Evolutionary conservation across 495 filamentous ascomycete species (phyloP), one percentile per base, ranked within the genome.

Genomic region (Aspergillus cavernicola): DNA sequence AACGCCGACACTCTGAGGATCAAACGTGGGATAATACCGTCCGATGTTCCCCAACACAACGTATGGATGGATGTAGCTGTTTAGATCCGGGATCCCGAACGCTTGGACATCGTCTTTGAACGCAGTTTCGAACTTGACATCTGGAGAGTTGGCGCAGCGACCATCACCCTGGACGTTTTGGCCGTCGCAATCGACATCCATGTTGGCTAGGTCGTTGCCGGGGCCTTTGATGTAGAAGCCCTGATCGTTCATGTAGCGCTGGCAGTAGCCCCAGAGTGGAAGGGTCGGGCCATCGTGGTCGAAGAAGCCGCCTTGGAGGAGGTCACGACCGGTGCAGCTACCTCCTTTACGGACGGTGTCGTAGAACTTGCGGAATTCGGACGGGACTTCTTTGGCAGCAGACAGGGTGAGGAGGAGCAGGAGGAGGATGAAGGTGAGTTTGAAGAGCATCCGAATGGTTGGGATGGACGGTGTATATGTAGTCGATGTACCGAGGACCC

Each of bases 161-260:
- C 76, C 76, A 0, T 77, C 79, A 1, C 64, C 63, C 2, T 67
- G 57, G 9, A 64, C 58, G 50, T 81, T 72, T 16, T 64, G 57
- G 12, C 84, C 85, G 56, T 88, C 82, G 63, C 85, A 87, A 66
- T 87, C 83, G 51, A 88, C 75, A 62, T 87, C 84, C 82, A 87
- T 85, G 62, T 70, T 61, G 24, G 55, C 62, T 24, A 64, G 61
- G 38, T 53, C 15, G 6, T 56, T 56, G n/a, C 31, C 56, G 5
- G 57, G 47, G 26, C 61, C 57, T 20, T 69, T 61, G 6, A 70
- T 53, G 52, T 57, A 72, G 44, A 72, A 61, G 26, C 47, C 63
- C 11, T 53, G 48, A 29, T 40, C 32, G 18, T 53, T 57, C 39
- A 42, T 52, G 38, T 42, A 20, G 11, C 29, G 24, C 16, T 66